These are phyloP conservation scores for Musa troglodytarum DNA, from an alignment of 176 grass and related monocot species.

Conservation along the genomic window DNA sequence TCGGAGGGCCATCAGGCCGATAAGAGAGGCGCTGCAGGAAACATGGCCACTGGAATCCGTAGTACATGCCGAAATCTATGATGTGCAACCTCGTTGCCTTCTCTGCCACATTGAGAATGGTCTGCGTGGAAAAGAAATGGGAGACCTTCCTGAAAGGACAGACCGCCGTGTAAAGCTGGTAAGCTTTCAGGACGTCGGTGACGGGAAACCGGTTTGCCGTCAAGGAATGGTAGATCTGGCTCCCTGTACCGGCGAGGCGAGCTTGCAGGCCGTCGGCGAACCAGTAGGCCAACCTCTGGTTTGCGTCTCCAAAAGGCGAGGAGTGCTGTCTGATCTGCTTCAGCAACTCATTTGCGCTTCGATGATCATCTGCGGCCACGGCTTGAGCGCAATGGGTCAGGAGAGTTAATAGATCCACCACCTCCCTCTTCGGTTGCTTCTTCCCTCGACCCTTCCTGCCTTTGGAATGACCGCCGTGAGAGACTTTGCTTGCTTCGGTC, in stretches of 20 bases:
- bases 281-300: conserved; percentile 65
- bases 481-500: conserved; percentile 32
- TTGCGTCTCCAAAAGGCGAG: conserved; percentile 46
- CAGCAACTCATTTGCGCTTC: conserved; percentile 53
- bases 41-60: conserved; percentile 94
- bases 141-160: conserved; percentile 93
- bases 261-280: conserved; percentile 89
- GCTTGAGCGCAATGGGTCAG: conserved; percentile 83
- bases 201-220: conserved; percentile 34
- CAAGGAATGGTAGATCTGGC: conserved; percentile 63
- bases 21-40: conserved; percentile 68
- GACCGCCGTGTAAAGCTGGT: conserved; percentile 69
- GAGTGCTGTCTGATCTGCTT: conserved; percentile 93
- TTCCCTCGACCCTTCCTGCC: conserved; percentile 63
- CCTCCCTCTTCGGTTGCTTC: conserved; percentile 70
- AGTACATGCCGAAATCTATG: conserved; percentile 72
- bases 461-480: conserved; percentile 36
- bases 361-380: conserved; percentile 57
- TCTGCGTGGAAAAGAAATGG: conserved; percentile 93
- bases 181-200: conserved; percentile 78
- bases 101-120: conserved; percentile 54
- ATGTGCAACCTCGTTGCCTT: conserved; percentile 79
- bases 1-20: conserved; percentile 41
- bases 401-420: conserved; percentile 76
- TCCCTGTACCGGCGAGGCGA: conserved; percentile 76